A percentile compares a stretch with the other conserved stretches of the same genome.
These are phyloP conservation scores for Cercospora berteroae DNA, from an alignment of 2,329 filamentous ascomycete genomes.

Conservation along the genomic window DNA sequence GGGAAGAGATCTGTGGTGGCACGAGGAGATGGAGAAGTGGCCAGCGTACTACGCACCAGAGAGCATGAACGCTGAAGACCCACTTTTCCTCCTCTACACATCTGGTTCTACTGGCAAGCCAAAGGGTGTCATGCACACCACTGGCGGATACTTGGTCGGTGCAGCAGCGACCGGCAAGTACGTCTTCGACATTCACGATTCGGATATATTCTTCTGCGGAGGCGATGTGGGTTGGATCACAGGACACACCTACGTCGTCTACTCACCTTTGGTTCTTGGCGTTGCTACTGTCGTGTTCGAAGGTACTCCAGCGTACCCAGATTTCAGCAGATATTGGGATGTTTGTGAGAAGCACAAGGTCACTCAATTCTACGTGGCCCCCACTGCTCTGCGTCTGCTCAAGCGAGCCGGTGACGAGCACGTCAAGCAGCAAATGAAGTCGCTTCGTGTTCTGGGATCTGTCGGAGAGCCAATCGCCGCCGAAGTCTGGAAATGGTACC, in stretches of 20 bases:
- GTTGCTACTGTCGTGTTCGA: constrained; percentile 96
- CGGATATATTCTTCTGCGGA: constrained; percentile 94
- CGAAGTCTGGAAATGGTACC: constrained; percentile 99
- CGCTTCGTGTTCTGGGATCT: constrained; percentile 84
- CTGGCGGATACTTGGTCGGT: constrained; percentile 89
- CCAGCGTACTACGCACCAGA: constrained; percentile 88
- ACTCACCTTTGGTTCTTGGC: constrained; percentile 88
- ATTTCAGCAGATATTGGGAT: constrained; percentile 98
- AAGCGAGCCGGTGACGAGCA: constrained; percentile 95
- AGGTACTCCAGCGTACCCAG: constrained; percentile 93
- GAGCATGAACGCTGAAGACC: constrained; percentile 88
- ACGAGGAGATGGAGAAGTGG: constrained; percentile 97
- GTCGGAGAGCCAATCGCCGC: constrained; percentile 97
- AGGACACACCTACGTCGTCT: constrained; percentile 96
- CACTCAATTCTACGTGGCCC: constrained; percentile 97
- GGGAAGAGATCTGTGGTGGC: constrained; percentile 95
- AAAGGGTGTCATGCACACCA: constrained; percentile 98
- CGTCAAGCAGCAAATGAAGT: constrained; percentile 84
- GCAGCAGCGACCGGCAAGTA: constrained; percentile 95
- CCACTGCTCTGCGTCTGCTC: constrained; percentile 85
- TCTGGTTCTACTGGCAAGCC: constrained; percentile 98
- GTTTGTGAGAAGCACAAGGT: constrained; percentile 93
- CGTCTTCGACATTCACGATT: constrained; percentile 95
- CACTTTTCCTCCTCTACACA: constrained; percentile 95
- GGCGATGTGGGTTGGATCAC: constrained; percentile 99